Base-by-base conservation (phyloP, 192 early-diverging fungal genomes). In the Oehlia diaphana region DNA sequence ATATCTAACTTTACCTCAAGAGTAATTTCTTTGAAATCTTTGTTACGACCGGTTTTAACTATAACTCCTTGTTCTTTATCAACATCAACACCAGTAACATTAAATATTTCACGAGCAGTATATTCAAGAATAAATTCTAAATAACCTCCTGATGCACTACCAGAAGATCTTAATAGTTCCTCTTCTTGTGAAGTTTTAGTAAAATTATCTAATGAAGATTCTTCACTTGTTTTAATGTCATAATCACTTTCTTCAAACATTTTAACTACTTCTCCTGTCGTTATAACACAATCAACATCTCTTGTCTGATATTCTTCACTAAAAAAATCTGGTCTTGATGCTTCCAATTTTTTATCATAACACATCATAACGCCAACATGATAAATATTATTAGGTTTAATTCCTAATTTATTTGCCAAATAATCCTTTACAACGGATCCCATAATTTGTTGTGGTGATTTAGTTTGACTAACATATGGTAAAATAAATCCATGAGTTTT, bases 291-390 rank as follows among this genome's bases (percentile, higher is more conserved):
- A 82, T 99, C 98, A 2, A 98, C 96, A 80, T 99, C 98, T 33
- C 96, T 91, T 0, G 95, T 95, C 63, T 89, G 73, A 81, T 91
- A 95, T 35, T 93, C 61, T 76, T 96, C 93, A 76, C 83, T 89
- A 87, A 94, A 95, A 81, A 99, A 98, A 80, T 98, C 96, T 47
- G 88, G 86, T 21, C 98, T 89, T 39, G 95, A 97, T 0, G 97
- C 98, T 84, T 99, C 98, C 21, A 99, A 89, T 85, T 99, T 99
- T 82, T 98, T 99, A 84, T 99, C 98, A 77, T 96, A 99, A 84
- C 98, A 99, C 44, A 97, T 97, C 98, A 98, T 98, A 33, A 99
- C 87, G 3, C 93, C 86, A 14, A 98, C 94, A 82, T 99, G 98
- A 82, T 96, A 98, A 33, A 98, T 92, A 67, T 86, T 88, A 81